Base-by-base conservation (phyloP, 257 asterid species). In the Nemophila menziesii region DNA sequence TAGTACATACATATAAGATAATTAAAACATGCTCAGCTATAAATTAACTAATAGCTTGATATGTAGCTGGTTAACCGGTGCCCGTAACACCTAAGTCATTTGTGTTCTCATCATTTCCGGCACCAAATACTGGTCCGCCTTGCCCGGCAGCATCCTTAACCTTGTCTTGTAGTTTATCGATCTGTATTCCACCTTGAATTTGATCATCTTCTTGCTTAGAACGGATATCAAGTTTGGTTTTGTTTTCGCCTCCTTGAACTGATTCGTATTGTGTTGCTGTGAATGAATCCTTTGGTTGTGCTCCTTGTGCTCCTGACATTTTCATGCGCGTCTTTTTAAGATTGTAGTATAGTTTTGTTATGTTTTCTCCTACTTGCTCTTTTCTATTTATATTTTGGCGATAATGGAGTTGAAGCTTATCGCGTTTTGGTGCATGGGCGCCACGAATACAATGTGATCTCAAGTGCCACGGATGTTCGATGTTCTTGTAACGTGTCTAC, bases 281-380 rank as follows among this genome's bases (percentile, higher is more conserved):
- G 58, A 49, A 57, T 4, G 82, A 65, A 49, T 67, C 93, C 74
- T 84, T 79, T 20, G 93, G 93, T 53, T 64, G 86, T 39, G 95
- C 83, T 53, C 97, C 95, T 57, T 89, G 95, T 20, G 97, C 95
- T 14, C 95, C 97, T 22, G 93, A 87, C 93, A 87, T 15, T 15
- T 4, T 26, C 13, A 23, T n/a, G 16, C 5, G 8, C 8, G 10
- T 26, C 10, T 5, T 26, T 23, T 46, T 24, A 2, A 2, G 3
- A 1, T 8, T 5, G 6, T 4, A 10, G 18, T 19, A 0, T 11
- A 2, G 12, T 27, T 14, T 4, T 0, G 11, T 22, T 11, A 5
- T 2, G 4, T 17, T 22, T 23, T 23, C 10, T 5, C 8, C 16
- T 17, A 33, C n/a, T 2, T 1, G 26, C n/a, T 22, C 24, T 10